These are phyloP conservation scores for Leccinum disarticulatum DNA, from an alignment of 768 basidiomycete genomes.

Conservation along the genomic window DNA sequence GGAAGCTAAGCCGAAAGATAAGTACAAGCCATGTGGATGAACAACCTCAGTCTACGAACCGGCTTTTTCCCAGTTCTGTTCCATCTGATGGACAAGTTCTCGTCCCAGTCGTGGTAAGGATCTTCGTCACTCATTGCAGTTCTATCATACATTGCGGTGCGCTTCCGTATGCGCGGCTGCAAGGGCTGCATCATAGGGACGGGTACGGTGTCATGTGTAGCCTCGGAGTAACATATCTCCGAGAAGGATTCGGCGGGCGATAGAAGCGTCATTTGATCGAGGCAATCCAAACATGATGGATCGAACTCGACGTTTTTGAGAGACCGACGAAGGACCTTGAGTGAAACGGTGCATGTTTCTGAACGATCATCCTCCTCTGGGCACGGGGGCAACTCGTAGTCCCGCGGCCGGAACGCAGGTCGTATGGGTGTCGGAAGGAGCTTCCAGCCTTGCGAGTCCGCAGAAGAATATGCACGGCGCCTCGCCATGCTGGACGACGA, in stretches of 20 bases:
- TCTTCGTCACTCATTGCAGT: slow-evolving; percentile 36
- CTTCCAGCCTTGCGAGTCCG: slow-evolving; percentile 35
- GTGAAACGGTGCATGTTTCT: slow-evolving; percentile 28
- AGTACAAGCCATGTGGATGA: background rate
- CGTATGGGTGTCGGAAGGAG: slow-evolving; percentile 34
- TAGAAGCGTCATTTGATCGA: slow-evolving; percentile 43
- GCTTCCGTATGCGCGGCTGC: slow-evolving; percentile 34
- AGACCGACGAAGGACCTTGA: slow-evolving; percentile 35
- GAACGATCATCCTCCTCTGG: slow-evolving; percentile 29
- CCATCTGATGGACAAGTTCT: slow-evolving; percentile 33
- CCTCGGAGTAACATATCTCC: slow-evolving; percentile 42
- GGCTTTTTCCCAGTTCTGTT: slow-evolving; percentile 9
- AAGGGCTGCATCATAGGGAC: slow-evolving; percentile 33
- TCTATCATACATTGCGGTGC: slow-evolving; percentile 28
- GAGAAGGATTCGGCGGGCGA: slow-evolving; percentile 42
- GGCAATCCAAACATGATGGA: slow-evolving; percentile 39
- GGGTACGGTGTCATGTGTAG: slow-evolving; percentile 34
- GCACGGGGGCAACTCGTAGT: slow-evolving; percentile 30
- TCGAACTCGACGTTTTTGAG: slow-evolving; percentile 40
- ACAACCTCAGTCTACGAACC: slow-evolving; percentile 16
- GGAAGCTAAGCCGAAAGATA: slow-evolving; percentile 21
- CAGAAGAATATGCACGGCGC: slow-evolving; percentile 33
- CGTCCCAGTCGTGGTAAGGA: slow-evolving; percentile 37
- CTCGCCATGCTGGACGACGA: slow-evolving; percentile 14
- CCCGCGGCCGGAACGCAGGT: slow-evolving; percentile 36